These are phyloP conservation scores for Mortierella sp. DNA, from an alignment of 371 early-diverging fungal species.

Conservation along the genomic window DNA sequence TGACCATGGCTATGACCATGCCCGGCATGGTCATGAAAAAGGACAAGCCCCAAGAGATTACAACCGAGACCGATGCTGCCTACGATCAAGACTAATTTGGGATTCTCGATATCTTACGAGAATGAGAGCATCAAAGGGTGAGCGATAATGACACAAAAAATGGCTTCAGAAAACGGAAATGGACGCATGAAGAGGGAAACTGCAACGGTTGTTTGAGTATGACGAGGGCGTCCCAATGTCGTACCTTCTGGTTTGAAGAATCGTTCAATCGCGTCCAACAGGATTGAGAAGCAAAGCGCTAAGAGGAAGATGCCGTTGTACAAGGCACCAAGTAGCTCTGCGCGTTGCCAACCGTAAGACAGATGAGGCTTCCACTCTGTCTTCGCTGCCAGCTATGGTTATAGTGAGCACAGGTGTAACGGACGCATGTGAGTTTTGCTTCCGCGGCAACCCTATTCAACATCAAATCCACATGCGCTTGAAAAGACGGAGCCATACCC, in stretches of 20 bases:
- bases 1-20: constrained; percentile 56
- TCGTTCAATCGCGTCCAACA: constrained; percentile 89
- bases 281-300: constrained; percentile 89
- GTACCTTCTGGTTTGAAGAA: constrained; percentile 73
- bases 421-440: background rate
- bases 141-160: background rate
- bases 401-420: background rate
- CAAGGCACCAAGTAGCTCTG: constrained; percentile 92
- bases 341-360: constrained; percentile 93
- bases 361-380: constrained; percentile 69
- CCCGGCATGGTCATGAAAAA: constrained; percentile 75
- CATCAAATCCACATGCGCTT: background rate
- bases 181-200: constrained; percentile 6
- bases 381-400: constrained; percentile 55
- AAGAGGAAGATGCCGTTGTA: constrained; percentile 91
- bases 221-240: background rate
- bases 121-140: no score
- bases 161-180: no score
- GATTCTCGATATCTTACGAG: constrained; percentile 69
- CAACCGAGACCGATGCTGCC: constrained; percentile 86
- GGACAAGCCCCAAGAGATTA: constrained; percentile 83
- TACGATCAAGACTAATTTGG: constrained; percentile 82
- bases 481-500: constrained; percentile 54
- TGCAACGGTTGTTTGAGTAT: background rate
- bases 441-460: background rate